Evolutionary conservation across 768 basidiomycete species (phyloP).

Genomic region (Megacollybia marginata): DNA sequence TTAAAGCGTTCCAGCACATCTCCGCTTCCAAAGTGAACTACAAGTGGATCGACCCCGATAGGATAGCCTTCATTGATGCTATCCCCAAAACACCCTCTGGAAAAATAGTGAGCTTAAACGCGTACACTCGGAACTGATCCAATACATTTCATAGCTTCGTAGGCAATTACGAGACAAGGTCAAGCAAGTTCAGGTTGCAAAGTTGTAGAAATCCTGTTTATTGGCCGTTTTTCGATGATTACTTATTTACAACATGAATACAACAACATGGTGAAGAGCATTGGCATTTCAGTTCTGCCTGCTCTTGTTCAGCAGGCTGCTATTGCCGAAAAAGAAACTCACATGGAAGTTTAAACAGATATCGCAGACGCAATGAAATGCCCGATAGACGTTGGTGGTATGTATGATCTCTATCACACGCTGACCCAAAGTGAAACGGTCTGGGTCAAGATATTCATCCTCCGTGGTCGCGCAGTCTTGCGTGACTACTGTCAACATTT

Average conservation of each 20-base stretch:
- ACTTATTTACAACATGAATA: no score
- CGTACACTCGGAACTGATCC: neutral
- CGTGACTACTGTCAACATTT: constrained; percentile 1
- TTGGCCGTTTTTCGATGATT: no score
- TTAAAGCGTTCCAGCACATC: constrained; percentile 36
- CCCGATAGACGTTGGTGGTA: neutral
- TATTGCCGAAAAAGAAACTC: neutral
- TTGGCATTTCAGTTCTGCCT: no score
- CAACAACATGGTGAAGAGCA: no score
- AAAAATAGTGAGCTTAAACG: constrained; percentile 40
- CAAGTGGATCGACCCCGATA: constrained; percentile 52
- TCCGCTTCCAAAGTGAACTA: constrained; percentile 51
- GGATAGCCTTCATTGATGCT: constrained; percentile 48
- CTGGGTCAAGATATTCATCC: constrained; percentile 1
- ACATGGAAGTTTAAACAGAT: neutral
- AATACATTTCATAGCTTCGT: constrained; percentile 26
- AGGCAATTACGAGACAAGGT: constrained; percentile 49
- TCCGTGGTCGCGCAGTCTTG: neutral
- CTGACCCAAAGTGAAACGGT: neutral
- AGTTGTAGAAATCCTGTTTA: no score
- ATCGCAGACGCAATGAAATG: neutral
- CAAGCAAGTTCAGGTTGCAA: constrained; percentile 19
- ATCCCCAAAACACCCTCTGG: constrained; percentile 70
- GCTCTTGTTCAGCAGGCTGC: no score
- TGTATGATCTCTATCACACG: neutral